Evolutionary conservation across 768 basidiomycete species (phyloP).

Genomic region (Chalciporus sphaerocephalus): DNA sequence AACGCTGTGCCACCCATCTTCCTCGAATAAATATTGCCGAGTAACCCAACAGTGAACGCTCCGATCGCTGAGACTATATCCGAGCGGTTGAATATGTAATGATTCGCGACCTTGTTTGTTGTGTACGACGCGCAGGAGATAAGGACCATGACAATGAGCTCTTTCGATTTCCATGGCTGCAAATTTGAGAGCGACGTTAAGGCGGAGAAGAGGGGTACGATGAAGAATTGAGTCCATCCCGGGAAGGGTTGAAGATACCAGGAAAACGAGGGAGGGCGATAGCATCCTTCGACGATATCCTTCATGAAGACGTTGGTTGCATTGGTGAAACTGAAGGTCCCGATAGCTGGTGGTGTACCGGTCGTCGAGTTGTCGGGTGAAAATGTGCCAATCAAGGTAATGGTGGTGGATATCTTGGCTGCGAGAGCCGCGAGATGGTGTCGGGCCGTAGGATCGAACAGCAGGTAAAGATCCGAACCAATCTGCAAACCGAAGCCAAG

Average conservation of each 20-base stretch:
- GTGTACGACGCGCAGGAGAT: slow-evolving; percentile 79
- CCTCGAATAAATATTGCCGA: slow-evolving; percentile 79
- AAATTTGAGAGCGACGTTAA: slow-evolving; percentile 72
- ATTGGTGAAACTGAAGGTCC: slow-evolving; percentile 67
- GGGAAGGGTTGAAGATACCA: slow-evolving; percentile 87
- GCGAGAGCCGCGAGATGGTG: slow-evolving; percentile 51
- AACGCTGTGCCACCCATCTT: slow-evolving; percentile 84
- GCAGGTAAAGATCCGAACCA: slow-evolving; percentile 74
- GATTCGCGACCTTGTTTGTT: slow-evolving; percentile 78
- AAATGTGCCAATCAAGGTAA: slow-evolving; percentile 64
- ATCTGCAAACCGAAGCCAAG: slow-evolving; percentile 83
- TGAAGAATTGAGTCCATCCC: slow-evolving; percentile 67
- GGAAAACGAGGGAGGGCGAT: slow-evolving; percentile 55
- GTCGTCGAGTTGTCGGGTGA: slow-evolving; percentile 48
- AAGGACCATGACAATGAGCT: slow-evolving; percentile 77
- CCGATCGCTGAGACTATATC: slow-evolving; percentile 84
- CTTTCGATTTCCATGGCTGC: slow-evolving; percentile 67
- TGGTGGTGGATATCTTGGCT: slow-evolving; percentile 43
- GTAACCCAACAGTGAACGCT: slow-evolving; percentile 72
- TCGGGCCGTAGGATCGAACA: slow-evolving; percentile 59
- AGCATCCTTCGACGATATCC: slow-evolving; percentile 64
- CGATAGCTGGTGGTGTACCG: slow-evolving; percentile 43
- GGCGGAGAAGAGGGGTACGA: slow-evolving; percentile 71
- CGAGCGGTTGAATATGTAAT: slow-evolving; percentile 79
- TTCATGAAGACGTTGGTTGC: slow-evolving; percentile 40